These are phyloP conservation scores for Lasiodiplodia theobromae DNA, from an alignment of 2,329 filamentous ascomycete species.

Conservation along the genomic window DNA sequence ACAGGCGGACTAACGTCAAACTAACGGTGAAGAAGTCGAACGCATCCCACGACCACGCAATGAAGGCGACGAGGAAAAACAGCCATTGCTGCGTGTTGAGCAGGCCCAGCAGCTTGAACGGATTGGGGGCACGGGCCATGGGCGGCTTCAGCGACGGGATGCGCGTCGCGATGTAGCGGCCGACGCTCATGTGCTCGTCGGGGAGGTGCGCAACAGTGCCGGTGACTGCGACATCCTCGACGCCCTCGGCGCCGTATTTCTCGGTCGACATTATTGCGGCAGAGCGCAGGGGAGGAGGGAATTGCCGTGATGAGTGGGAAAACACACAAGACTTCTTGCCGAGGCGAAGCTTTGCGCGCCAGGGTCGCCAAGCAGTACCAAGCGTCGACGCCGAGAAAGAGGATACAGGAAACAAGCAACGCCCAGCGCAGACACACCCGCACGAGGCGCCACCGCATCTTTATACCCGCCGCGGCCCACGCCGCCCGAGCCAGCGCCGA, in stretches of 20 bases:
- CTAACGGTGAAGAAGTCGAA: conserved; percentile 71
- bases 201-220: not conserved
- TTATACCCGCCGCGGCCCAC: not conserved
- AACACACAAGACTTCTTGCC: not conserved
- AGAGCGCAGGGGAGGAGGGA: not conserved
- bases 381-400: conserved; percentile 9
- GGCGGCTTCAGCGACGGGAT: conserved; percentile 63
- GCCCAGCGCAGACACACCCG: not conserved
- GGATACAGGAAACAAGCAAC: not conserved
- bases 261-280: conserved; percentile 15
- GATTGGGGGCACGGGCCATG: conserved; percentile 62
- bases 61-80: conserved; percentile 59
- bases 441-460: not conserved
- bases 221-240: not conserved
- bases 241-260: conserved; percentile 6
- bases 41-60: conserved; percentile 59
- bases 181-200: conserved; percentile 45
- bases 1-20: conserved; percentile 47
- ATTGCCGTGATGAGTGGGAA: not conserved
- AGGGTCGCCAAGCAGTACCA: not conserved
- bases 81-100: conserved; percentile 65
- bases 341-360: conserved; percentile 8
- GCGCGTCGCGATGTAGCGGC: conserved; percentile 61
- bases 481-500: not conserved
- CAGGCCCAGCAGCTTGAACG: conserved; percentile 58